Conservation (phyloP, 495 filamentous ascomycete genomes). For the Talaromyces wortmannii region DNA sequence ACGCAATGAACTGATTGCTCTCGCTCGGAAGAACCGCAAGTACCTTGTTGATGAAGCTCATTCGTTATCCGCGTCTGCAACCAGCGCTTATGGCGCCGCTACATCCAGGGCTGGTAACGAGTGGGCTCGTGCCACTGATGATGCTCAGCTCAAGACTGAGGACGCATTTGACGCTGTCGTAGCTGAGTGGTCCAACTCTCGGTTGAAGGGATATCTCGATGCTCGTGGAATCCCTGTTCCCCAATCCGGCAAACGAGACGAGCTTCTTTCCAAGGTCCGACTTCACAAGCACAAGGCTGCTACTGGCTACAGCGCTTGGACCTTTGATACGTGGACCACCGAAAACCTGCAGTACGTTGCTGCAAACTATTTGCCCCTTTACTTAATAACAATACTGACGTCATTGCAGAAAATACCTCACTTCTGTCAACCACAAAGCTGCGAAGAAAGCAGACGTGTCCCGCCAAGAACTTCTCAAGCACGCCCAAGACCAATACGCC, state of each 20-base stretch:
- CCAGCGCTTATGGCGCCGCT: constrained; percentile 68
- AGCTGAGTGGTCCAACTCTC: constrained; percentile 60
- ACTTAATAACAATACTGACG: constrained; percentile 9
- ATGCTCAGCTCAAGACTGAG: constrained; percentile 54
- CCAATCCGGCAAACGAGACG: constrained; percentile 67
- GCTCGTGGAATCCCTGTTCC: constrained; percentile 59
- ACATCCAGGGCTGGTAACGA: constrained; percentile 76
- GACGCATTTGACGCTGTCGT: constrained; percentile 61
- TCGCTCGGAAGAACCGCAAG: constrained; percentile 84
- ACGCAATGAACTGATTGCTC: constrained; percentile 81
- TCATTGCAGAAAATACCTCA: constrained; percentile 54
- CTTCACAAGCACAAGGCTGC: constrained; percentile 66
- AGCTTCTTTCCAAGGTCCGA: constrained; percentile 71
- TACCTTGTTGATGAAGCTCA: constrained; percentile 57
- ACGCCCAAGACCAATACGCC: constrained; percentile 63
- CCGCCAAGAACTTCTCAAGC: constrained; percentile 64
- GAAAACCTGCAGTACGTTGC: constrained; percentile 62
- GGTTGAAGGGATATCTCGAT: constrained; percentile 66
- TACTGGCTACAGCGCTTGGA: constrained; percentile 69
- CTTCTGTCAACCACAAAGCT: constrained; percentile 60
- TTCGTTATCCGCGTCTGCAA: constrained; percentile 45
- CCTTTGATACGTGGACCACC: constrained; percentile 74
- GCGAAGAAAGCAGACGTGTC: constrained; percentile 57
- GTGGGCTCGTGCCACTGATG: constrained; percentile 68
- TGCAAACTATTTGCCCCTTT: background rate